phyloP scores from a whole-genome alignment of 495 filamentous ascomycete genomes.

The Umbilicaria muhlenbergii region DNA sequence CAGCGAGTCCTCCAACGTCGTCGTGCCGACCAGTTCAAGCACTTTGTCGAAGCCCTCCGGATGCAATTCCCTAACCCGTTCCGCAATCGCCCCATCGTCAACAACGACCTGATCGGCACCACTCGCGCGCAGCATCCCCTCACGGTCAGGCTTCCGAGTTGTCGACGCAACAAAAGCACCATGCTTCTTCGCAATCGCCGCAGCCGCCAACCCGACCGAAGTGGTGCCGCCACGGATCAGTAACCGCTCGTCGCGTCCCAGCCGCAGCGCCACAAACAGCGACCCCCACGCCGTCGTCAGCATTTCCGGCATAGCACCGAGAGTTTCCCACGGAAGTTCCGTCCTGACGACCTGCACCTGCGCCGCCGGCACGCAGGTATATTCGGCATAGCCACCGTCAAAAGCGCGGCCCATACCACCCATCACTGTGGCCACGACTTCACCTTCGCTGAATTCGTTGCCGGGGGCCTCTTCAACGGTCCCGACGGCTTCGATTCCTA shows the following conservation, averaged over 20 bases:
- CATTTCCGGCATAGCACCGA: constrained; percentile 40
- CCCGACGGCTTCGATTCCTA: constrained; percentile 38
- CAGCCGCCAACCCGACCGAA: constrained; percentile 30
- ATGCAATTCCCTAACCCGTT: constrained; percentile 18
- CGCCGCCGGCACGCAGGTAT: constrained; percentile 26
- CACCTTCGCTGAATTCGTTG: constrained; percentile 23
- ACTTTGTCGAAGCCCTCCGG: constrained; percentile 29
- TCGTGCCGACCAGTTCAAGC: constrained; percentile 29
- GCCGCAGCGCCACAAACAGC: constrained; percentile 20
- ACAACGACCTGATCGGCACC: constrained; percentile 27
- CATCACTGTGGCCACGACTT: constrained; percentile 33
- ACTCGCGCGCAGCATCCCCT: constrained; percentile 20
- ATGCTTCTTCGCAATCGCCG: constrained; percentile 28
- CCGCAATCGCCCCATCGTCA: constrained; percentile 23
- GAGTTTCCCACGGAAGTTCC: constrained; percentile 22
- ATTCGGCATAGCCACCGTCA: constrained; percentile 42
- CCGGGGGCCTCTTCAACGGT: constrained; percentile 25
- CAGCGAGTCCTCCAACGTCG: constrained; percentile 27
- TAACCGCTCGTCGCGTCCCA: constrained; percentile 27
- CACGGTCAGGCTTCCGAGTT: constrained; percentile 21
- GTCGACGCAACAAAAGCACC: constrained; percentile 22
- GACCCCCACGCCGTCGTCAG: constrained; percentile 37
- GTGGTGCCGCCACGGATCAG: constrained; percentile 37
- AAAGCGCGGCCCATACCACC: constrained; percentile 34
- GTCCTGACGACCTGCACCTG: constrained; percentile 28